Percentiles rank a stretch among this genome's conserved stretches.
These are phyloP conservation scores for Tolypocladium album DNA, from an alignment of 2,329 filamentous ascomycete species.

Conservation along the genomic window DNA sequence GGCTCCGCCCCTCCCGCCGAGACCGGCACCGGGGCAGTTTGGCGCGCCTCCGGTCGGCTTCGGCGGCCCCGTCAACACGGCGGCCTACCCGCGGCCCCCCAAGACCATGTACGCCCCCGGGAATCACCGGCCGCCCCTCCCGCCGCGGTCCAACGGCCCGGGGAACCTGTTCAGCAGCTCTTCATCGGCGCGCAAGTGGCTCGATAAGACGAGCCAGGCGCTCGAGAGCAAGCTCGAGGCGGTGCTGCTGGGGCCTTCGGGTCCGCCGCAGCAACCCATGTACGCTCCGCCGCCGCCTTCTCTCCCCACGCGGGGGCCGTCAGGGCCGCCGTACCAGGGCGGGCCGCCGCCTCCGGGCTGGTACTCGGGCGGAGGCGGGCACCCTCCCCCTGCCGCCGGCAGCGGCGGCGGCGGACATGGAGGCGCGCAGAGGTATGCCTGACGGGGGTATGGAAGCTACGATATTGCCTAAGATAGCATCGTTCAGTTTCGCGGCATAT, in stretches of 20 bases:
- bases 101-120: constrained; percentile 18
- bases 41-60: constrained; percentile 4
- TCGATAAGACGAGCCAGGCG: constrained; percentile 22
- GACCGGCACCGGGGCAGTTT: neutral
- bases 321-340: neutral
- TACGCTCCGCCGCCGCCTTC: neutral
- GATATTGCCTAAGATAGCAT: neutral
- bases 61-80: constrained; percentile 11
- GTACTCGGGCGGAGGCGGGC: neutral
- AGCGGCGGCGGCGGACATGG: neutral
- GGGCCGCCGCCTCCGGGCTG: neutral
- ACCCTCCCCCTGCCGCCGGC: neutral
- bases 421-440: neutral
- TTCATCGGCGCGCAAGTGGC: constrained; percentile 22
- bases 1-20: neutral
- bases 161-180: constrained; percentile 19
- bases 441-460: neutral
- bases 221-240: constrained; percentile 22
- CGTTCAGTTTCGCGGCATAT: neutral
- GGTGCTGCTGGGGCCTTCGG: constrained; percentile 11
- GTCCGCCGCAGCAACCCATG: constrained; percentile 1
- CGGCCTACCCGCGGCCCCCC: constrained; percentile 19
- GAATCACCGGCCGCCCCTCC: constrained; percentile 6
- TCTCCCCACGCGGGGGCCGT: neutral
- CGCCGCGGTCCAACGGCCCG: constrained; percentile 8